Base-by-base conservation (phyloP, 1,139 yeast genomes). In the Keqinozyma sinolaborantium region DNA sequence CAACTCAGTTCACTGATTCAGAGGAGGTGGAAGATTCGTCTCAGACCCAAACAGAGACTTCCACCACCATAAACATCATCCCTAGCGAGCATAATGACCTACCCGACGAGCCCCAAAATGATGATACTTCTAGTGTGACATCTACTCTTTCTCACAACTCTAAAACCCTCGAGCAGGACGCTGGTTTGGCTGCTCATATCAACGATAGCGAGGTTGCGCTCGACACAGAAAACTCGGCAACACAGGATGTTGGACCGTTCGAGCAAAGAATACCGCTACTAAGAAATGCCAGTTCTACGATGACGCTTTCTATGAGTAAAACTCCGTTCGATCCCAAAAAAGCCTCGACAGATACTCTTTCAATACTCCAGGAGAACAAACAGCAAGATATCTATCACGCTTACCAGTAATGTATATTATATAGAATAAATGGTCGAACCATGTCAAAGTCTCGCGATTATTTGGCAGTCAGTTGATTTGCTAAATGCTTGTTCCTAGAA, bases 181-280 rank as follows among this genome's bases (percentile, higher is more conserved):
- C n/a, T n/a, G n/a, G n/a, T n/a, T n/a, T n/a, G n/a, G n/a, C n/a
- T n/a, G 4, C 25, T 18, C 16, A 16, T 4, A 28, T 41, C 12
- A 38, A 44, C 32, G 48, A 45, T 26, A 44, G 47, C 33, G 45
- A 42, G 29, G 34, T 39, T 24, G 39, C 34, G 19, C n/a, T 43
- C 10, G 21, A 18, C 10, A 18, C 10, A 14, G 35, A 24, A 5
- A 50, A 54, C 31, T 28, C 50, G 7, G 28, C 40, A 21, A 44
- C 58, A 3, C 53, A 57, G 29, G 58, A 50, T 16, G 41, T 56
- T n/a, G n/a, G n/a, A 3, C 23, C 45, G 3, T 61, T 54, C 36
- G 56, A 51, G 7, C 69, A 60, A 40, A 42, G 62, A 31, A 34
- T 61, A 3, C 69, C 69, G 1, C 48, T 63, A 25, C 44, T 63